Percentiles rank a stretch among this genome's conserved stretches.
Evolutionary conservation across 2,329 filamentous ascomycete species (phyloP).

Genomic region (Pseudogymnoascus destructans): DNA sequence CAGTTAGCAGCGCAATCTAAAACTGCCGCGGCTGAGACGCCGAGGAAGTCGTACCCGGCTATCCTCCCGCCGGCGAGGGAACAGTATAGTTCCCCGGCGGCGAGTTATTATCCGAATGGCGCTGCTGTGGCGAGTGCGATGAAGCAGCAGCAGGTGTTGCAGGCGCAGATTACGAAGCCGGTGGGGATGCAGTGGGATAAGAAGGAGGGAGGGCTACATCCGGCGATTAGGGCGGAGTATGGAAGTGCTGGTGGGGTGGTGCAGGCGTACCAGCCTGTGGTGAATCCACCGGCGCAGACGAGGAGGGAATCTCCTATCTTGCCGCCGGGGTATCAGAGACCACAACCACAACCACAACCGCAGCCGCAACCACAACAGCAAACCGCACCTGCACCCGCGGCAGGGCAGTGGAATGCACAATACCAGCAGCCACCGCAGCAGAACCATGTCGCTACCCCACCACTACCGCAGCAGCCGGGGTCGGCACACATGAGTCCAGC

Average conservation of each 20-base stretch:
- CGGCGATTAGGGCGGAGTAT: conserved; percentile 28
- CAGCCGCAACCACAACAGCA: background rate
- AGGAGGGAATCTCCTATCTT: background rate
- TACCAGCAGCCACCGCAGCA: background rate
- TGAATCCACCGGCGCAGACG: background rate
- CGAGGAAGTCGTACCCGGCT: conserved; percentile 13
- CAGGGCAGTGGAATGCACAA: background rate
- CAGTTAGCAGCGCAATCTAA: background rate
- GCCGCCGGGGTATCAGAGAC: background rate
- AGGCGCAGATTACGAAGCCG: conserved; percentile 9
- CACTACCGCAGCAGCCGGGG: background rate
- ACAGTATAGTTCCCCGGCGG: conserved; percentile 10
- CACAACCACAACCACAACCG: background rate
- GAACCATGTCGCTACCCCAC: background rate
- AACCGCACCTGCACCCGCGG: background rate
- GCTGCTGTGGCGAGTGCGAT: background rate
- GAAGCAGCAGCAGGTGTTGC: conserved; percentile 11
- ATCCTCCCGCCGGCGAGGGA: conserved; percentile 10
- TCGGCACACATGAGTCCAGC: background rate
- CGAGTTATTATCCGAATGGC: conserved; percentile 9
- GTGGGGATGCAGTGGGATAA: conserved; percentile 18
- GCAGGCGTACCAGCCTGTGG: background rate
- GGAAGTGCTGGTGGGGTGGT: background rate
- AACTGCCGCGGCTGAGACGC: background rate
- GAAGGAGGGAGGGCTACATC: conserved; percentile 25